These are phyloP conservation scores for Trichosporon sp. DNA, from an alignment of 1,284 basidiomycete species.

Conservation along the genomic window DNA sequence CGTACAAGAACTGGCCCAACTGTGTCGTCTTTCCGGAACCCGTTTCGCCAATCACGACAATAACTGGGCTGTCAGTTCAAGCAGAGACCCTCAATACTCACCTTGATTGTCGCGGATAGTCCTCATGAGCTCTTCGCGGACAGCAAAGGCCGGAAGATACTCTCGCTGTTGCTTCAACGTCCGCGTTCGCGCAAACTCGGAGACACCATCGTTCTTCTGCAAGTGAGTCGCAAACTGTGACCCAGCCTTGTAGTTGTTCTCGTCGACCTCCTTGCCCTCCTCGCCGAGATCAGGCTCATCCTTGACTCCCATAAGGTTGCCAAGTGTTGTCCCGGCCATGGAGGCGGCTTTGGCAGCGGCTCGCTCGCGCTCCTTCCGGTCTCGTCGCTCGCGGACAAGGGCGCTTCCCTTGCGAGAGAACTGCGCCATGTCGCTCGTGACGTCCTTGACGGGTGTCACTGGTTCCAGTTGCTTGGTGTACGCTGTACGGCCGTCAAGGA, in stretches of 20 bases:
- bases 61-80: slow-evolving; percentile 61
- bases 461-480: slow-evolving; percentile 97
- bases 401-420: slow-evolving; percentile 95
- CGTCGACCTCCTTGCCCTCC: slow-evolving; percentile 65
- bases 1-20: slow-evolving; percentile 86
- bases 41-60: slow-evolving; percentile 93
- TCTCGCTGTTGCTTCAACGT: slow-evolving; percentile 94
- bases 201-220: slow-evolving; percentile 74
- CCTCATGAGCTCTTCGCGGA: slow-evolving; percentile 88
- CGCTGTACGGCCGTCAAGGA: slow-evolving; percentile 92
- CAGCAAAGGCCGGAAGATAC: slow-evolving; percentile 96
- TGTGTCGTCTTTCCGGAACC: slow-evolving; percentile 96
- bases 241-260: slow-evolving; percentile 83
- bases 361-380: slow-evolving; percentile 91
- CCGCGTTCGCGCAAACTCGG: slow-evolving; percentile 76
- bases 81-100: slow-evolving; percentile 46
- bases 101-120: slow-evolving; percentile 95
- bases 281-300: slow-evolving; percentile 71
- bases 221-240: slow-evolving; percentile 95
- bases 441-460: slow-evolving; percentile 93
- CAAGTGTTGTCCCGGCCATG: slow-evolving; percentile 86
- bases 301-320: slow-evolving; percentile 96
- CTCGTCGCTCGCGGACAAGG: slow-evolving; percentile 91
- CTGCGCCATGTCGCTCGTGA: slow-evolving; percentile 89
- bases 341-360: slow-evolving; percentile 91